phyloP scores from a whole-genome alignment of 163 green algal species.

The Picocystis sp. region DNA sequence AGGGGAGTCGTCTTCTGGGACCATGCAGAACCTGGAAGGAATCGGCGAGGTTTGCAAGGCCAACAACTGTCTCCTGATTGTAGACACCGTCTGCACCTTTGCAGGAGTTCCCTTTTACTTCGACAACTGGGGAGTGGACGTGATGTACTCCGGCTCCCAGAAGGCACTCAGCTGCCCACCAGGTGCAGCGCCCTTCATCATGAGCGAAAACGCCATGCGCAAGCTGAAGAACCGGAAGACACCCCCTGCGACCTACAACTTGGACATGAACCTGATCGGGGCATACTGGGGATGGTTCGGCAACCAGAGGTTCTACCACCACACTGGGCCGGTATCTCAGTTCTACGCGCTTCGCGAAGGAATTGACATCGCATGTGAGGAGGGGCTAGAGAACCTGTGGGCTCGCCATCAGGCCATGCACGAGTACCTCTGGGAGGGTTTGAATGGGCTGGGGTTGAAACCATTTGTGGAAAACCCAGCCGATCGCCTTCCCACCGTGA shows the following conservation, averaged over 20 bases:
- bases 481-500: conserved; percentile 66
- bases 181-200: conserved; percentile 53
- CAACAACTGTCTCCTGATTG: conserved; percentile 57
- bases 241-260: conserved; percentile 63
- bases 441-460: conserved; percentile 61
- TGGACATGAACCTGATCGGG: conserved; percentile 88
- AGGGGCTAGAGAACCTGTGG: conserved; percentile 60
- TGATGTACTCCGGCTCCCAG: conserved; percentile 75
- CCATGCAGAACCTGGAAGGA: conserved; percentile 64
- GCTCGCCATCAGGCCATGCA: conserved; percentile 49
- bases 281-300: conserved; percentile 77
- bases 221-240: conserved; percentile 67
- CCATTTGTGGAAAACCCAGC: conserved; percentile 47
- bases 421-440: conserved; percentile 64
- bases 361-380: conserved; percentile 62
- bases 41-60: conserved; percentile 62
- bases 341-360: conserved; percentile 86
- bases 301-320: conserved; percentile 69
- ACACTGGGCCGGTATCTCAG: conserved; percentile 61
- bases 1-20: conserved; percentile 73
- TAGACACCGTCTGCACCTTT: conserved; percentile 87
- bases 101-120: conserved; percentile 75
- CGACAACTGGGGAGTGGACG: conserved; percentile 60
- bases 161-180: conserved; percentile 76
- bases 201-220: conserved; percentile 54